Evolutionary conservation across 495 filamentous ascomycete genomes (phyloP), one percentile per base, ranked within the genome.

Genomic region (Xylaria palmicola): DNA sequence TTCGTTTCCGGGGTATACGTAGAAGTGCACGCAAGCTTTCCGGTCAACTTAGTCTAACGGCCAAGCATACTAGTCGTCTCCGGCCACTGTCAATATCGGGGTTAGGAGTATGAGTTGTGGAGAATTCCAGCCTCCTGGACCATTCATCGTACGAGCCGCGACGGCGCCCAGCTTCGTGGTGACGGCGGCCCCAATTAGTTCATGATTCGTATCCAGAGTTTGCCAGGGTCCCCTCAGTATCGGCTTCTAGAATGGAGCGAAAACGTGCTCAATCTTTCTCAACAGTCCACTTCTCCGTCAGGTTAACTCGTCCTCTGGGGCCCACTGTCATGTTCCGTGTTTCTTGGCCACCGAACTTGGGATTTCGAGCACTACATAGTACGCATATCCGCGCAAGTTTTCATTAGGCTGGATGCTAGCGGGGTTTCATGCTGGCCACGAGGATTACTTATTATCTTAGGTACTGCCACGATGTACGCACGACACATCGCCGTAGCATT

Each of bases 241-340:
- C 57, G 60, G 63, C 60, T 47, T 59, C 39, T 54, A 43, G 34
- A 58, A 34, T 47, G 51, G 55, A 59, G 62, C 57, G 52, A 65
- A 70, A 70, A 70, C 59, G 61, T 70, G 68, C 68, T 70, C 68
- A 70, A 68, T 68, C 55, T 26, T 65, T 70, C 68, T 70, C 68
- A 67, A 17, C 19, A 61, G 60, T 63, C 62, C 65, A 65, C 51
- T 54, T 41, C 32, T 43, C 22, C 20, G 26, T 55, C 24, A 29
- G 36, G 5, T 30, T 43, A 27, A 29, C 52, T n/a, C 10, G 24
- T 5, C 22, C 27, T 30, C 9, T 13, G 32, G 1, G 19, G 19
- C 17, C 17, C 50, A 22, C 50, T 6, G 5, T 7, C 19, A 26
- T 34, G 10, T 40, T 30, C 40, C 34, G 20, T 22, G 22, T 20